Evolutionary conservation across 495 filamentous ascomycete genomes (phyloP).

Genomic region (Penicillium samsonianum): DNA sequence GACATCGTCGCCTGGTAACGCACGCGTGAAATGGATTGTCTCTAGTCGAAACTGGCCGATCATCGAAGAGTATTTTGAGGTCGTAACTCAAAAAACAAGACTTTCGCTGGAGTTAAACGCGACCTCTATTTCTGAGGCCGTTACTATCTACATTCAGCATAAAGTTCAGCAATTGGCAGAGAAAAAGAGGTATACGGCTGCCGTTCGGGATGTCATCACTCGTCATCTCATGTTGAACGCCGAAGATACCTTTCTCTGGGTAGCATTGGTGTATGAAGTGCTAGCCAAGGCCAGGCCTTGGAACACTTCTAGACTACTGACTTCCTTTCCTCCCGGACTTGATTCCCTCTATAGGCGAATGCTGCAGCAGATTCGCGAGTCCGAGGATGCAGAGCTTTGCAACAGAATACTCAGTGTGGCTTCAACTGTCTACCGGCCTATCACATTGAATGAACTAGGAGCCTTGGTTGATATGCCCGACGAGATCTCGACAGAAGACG

Average conservation of each 20-base stretch:
- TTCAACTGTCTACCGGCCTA: constrained; percentile 24
- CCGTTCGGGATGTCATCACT: constrained; percentile 12
- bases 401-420: constrained; percentile 19
- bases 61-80: constrained; percentile 22
- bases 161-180: constrained; percentile 31
- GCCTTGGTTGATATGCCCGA: constrained; percentile 24
- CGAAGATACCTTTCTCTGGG: constrained; percentile 39
- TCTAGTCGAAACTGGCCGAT: constrained; percentile 29
- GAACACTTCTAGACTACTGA: constrained; percentile 4
- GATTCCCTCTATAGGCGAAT: constrained; percentile 21
- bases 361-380: constrained; percentile 11
- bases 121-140: constrained; percentile 11
- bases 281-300: constrained; percentile 6
- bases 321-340: constrained; percentile 16
- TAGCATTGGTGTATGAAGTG: constrained; percentile 31
- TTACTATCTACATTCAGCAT: constrained; percentile 33
- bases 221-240: constrained; percentile 25
- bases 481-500: too few species aligned
- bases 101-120: constrained; percentile 32
- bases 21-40: constrained; percentile 34
- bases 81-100: neutral
- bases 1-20: neutral
- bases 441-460: constrained; percentile 28
- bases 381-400: constrained; percentile 13
- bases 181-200: constrained; percentile 1